Conservation (phyloP, 176 grass and related monocot genomes). For the Triticum dicoccoides region DNA sequence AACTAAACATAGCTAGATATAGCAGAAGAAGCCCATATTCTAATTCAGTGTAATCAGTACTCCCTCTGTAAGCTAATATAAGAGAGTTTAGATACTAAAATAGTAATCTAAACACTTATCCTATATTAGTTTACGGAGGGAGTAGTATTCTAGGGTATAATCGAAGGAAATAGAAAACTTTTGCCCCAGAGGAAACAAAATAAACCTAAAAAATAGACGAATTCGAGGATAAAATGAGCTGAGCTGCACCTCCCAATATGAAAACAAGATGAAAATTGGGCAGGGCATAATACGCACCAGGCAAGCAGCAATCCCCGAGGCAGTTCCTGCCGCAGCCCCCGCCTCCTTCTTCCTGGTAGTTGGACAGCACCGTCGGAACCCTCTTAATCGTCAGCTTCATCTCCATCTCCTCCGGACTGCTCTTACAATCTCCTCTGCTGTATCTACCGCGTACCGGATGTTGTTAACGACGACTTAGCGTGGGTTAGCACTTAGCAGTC, state of each 20-base stretch:
- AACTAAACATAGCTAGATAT: too few species aligned
- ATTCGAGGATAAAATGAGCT: background rate
- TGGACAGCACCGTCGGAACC: slow-evolving; percentile 68
- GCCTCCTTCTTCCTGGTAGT: slow-evolving; percentile 67
- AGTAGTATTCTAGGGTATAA: background rate
- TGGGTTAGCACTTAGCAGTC: background rate
- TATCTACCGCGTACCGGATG: background rate
- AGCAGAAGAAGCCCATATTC: background rate
- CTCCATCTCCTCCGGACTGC: slow-evolving; percentile 12
- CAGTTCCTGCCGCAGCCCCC: slow-evolving; percentile 64
- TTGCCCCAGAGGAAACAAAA: background rate
- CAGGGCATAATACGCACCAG: slow-evolving; percentile 23
- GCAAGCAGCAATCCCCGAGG: slow-evolving; percentile 83
- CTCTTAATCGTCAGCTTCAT: slow-evolving; percentile 71
- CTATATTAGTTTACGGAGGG: too few species aligned
- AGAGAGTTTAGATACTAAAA: too few species aligned
- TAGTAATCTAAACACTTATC: too few species aligned
- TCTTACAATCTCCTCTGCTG: background rate
- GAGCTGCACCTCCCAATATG: background rate
- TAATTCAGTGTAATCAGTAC: background rate
- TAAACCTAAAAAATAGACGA: background rate
- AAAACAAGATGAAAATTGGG: background rate
- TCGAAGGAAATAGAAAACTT: background rate
- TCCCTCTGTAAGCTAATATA: too few species aligned
- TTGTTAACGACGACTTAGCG: background rate